Base-by-base conservation (phyloP, 2,329 filamentous ascomycete species). In the Alternaria atra region DNA sequence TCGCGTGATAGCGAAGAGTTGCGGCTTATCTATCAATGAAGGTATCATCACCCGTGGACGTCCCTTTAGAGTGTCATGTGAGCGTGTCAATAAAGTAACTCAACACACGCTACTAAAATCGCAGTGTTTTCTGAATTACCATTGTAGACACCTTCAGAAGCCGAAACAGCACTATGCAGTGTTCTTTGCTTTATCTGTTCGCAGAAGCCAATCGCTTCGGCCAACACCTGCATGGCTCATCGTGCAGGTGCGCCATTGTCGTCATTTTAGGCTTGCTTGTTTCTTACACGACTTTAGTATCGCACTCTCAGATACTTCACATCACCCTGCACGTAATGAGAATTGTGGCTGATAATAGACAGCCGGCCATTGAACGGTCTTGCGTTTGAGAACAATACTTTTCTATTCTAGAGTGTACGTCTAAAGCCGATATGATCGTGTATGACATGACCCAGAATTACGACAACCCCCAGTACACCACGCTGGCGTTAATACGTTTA, bases 1-100 rank as follows among this genome's bases (percentile, higher is more conserved):
- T 37, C 55, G 54, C 62, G 54, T 65, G 60, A 65, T 58, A 29
- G 60, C 37, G 25, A 43, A 27, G 23, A 54, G 39, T 29, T 48
- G 39, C 23, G 47, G 47, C 52, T 30, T 40, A 37, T 52, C 51
- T 50, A 47, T 27, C 25, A 40, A 48, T 40, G 23, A 37, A 30
- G 32, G 37, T 17, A 52, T 56, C 44, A 50, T 53, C 29, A 27
- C 30, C 37, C 37, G 17, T 20, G 9, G 8, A 23, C 37, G 35
- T 47, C 17, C 40, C 10, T n/a, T n/a, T 20, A 13, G 15, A 17
- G 20, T 25, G 29, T 50, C 52, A 54, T 54, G 39, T 46, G 52
- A 48, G 40, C 12, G 42, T 32, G 23, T 17, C 30, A 23, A 25
- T 17, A 35, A 29, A 23, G 15, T 29, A 20, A 17, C 30, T 35